Base-by-base conservation (phyloP, 345 rosid species). In the Citropsis articulata region DNA sequence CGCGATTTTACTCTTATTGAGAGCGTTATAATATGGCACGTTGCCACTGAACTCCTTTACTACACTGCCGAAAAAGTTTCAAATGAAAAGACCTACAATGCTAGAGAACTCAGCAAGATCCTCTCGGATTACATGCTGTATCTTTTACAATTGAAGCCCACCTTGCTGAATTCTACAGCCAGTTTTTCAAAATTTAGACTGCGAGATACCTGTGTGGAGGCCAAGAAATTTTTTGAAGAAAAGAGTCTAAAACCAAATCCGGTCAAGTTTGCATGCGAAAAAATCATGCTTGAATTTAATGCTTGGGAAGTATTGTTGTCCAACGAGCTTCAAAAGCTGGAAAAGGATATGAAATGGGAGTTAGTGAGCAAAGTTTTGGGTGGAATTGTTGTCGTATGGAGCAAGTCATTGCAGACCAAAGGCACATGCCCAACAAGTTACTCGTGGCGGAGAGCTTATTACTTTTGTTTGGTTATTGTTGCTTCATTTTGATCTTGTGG, bases 381-480 rank as follows among this genome's bases (percentile, higher is more conserved):
- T 91, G 45, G 95, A 94, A 31, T 36, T 91, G 61, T 36, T 88
- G 55, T 85, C 89, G 2, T 84, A 86, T 35, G 92, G 90, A 7
- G 95, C 94, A 7, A 82, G 87, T 60, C 90, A 92, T 40, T 88
- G 93, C 73, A 78, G 88, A 16, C 77, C 88, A 8, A 85, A 66
- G 9, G 80, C 89, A 7, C 98, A 93, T 79, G 90, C 91, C 12
- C 89, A 89, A 50, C 86, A 86, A 30, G 77, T 92, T 2, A 85
- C 90, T 31, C 86, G 86, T 83, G 97, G 98, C 0, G 97, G 90
- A 9, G 90, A 92, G 87, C 85, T 92, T 1, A 60, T 94, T 19
- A 85, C 88, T 35, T 83, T 86, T 63, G 88, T 94, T 73, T 90
- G 97, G 95, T 66, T 91, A 45, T 75, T 91, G 81, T 89, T 91